A percentile compares a stretch with the other conserved stretches of the same genome.
These are phyloP conservation scores for Glycine soja DNA, from an alignment of 306 rosid species.

Conservation along the genomic window DNA sequence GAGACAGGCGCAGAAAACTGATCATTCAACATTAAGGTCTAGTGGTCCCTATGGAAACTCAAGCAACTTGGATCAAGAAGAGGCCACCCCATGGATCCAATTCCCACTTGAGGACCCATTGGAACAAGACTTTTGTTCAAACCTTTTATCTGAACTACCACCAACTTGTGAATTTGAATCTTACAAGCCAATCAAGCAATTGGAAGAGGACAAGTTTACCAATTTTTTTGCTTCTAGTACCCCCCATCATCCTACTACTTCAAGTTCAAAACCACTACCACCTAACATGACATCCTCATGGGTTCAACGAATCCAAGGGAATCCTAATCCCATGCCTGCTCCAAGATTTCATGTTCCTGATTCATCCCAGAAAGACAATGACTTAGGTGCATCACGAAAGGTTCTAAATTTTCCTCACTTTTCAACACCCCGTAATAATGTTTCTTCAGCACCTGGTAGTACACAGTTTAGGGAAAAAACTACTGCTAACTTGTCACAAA, in stretches of 20 bases:
- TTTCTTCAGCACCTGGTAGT: slow-evolving; percentile 46
- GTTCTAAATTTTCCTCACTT: slow-evolving; percentile 55
- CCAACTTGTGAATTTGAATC: slow-evolving; percentile 61
- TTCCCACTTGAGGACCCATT: slow-evolving; percentile 72
- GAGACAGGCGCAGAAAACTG: slow-evolving; percentile 64
- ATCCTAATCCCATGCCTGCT: slow-evolving; percentile 62
- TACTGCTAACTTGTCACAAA: slow-evolving; percentile 43
- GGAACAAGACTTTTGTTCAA: slow-evolving; percentile 67
- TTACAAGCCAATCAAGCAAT: slow-evolving; percentile 55
- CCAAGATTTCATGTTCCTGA: slow-evolving; percentile 60
- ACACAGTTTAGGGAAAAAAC: slow-evolving; percentile 39
- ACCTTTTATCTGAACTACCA: slow-evolving; percentile 61
- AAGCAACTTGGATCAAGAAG: slow-evolving; percentile 63
- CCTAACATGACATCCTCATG: slow-evolving; percentile 44
- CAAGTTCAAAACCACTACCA: slow-evolving; percentile 42
- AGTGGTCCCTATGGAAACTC: slow-evolving; percentile 58
- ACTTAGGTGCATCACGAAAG: slow-evolving; percentile 45
- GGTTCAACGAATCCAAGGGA: slow-evolving; percentile 46
- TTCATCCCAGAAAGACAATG: slow-evolving; percentile 52
- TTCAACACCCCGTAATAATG: slow-evolving; percentile 46
- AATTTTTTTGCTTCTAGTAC: slow-evolving; percentile 46
- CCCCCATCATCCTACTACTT: slow-evolving; percentile 28
- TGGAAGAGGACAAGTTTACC: slow-evolving; percentile 55
- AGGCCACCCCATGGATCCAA: slow-evolving; percentile 71
- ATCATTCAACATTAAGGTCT: slow-evolving; percentile 49